These are phyloP conservation scores for Umbilicus rupestris DNA, from an alignment of 164 flowering plant species.

Conservation along the genomic window DNA sequence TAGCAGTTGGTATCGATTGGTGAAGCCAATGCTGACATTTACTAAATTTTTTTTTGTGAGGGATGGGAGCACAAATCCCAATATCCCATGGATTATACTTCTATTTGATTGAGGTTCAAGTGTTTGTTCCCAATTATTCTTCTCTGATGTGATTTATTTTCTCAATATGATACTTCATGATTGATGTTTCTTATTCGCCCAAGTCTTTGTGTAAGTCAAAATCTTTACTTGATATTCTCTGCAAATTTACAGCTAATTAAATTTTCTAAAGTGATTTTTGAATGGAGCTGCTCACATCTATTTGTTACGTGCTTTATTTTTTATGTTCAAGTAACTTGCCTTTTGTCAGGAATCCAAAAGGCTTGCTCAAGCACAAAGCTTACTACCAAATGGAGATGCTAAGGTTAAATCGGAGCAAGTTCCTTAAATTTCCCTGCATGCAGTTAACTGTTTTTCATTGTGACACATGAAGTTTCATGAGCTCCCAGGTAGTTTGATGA, in stretches of 20 bases:
- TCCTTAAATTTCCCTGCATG: not conserved
- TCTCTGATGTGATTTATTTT: not conserved
- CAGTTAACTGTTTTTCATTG: not conserved
- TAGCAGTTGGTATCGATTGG: not conserved
- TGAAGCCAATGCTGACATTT: not conserved
- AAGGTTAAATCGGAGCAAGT: slow-evolving; percentile 52
- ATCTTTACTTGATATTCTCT: not conserved
- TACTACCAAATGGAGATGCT: slow-evolving; percentile 69
- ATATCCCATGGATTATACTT: not conserved
- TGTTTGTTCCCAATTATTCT: not conserved
- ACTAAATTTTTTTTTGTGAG: not conserved
- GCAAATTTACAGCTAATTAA: not conserved
- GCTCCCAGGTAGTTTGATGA: not conserved
- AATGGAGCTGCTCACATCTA: not conserved
- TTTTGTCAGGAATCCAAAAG: slow-evolving; percentile 56
- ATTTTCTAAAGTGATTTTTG: not conserved
- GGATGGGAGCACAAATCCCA: not conserved
- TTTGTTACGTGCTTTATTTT: not conserved
- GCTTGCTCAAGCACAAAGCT: slow-evolving; percentile 53
- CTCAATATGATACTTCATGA: not conserved
- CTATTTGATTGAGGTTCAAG: not conserved
- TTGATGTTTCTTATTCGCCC: not conserved
- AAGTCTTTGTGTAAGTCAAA: not conserved
- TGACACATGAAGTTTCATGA: not conserved
- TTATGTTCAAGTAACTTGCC: not conserved